Conservation (phyloP, 805 yeast genomes). For the Naumovozyma baii region DNA sequence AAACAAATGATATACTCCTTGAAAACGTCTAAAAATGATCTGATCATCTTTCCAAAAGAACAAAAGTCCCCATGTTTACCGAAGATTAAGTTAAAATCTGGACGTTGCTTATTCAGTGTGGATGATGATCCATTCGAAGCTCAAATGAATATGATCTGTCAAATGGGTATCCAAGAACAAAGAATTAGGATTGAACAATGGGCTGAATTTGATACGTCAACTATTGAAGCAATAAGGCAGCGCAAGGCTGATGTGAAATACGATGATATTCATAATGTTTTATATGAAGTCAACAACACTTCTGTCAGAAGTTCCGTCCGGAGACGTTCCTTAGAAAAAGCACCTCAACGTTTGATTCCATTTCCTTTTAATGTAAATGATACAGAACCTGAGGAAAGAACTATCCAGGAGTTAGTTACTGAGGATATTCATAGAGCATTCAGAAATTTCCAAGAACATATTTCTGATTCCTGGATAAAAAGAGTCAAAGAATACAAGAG, state of each 20-base stretch:
- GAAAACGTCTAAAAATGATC: slow-evolving; percentile 31
- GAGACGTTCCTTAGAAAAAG: not conserved
- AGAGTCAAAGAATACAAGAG: slow-evolving; percentile 43
- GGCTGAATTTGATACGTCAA: slow-evolving; percentile 30
- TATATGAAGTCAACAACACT: not conserved
- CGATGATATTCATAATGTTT: not conserved
- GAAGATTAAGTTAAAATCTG: slow-evolving; percentile 44
- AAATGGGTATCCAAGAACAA: slow-evolving; percentile 62
- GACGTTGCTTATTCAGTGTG: slow-evolving; percentile 49
- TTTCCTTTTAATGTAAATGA: slow-evolving; percentile 7
- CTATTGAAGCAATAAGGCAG: not conserved
- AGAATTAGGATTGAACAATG: slow-evolving; percentile 45
- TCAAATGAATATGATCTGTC: slow-evolving; percentile 53
- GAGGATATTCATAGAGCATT: slow-evolving; percentile 11
- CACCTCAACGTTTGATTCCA: not conserved
- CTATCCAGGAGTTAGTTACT: slow-evolving; percentile 4
- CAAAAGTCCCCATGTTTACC: slow-evolving; percentile 44
- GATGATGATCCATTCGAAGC: slow-evolving; percentile 90
- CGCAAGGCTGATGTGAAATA: not conserved
- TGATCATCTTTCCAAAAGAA: slow-evolving; percentile 32
- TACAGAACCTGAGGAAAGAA: not conserved
- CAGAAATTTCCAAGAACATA: slow-evolving; percentile 35
- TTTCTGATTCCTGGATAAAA: slow-evolving; percentile 62
- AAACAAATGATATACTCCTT: slow-evolving; percentile 50
- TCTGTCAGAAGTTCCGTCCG: not conserved